Evolutionary conservation across 805 yeast species (phyloP), one percentile per base, ranked within the genome.

Genomic region (Starmerella roubikii): DNA sequence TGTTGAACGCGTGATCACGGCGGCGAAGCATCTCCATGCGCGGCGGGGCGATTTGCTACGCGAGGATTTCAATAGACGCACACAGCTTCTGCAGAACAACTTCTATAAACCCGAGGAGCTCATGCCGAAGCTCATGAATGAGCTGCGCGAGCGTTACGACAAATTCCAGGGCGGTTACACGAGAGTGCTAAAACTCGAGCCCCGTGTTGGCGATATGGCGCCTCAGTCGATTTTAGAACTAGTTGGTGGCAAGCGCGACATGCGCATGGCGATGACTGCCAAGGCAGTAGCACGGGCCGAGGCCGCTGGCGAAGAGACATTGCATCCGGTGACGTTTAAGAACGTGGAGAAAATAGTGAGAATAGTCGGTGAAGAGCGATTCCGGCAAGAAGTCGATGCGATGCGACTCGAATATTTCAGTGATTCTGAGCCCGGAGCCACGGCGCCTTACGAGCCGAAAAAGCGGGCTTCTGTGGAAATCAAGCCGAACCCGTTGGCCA

Each of bases 201-300:
- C 86, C 15, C 69, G 97, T 48, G 59, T 78, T 34, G 86, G 91
- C 40, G 98, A 91, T 57, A 79, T 76, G 45, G 94, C 96, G 0
- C 86, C 86, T 24, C 91, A 82, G 67, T 76, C 91, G 0, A 76
- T 86, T 8, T 54, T 91, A 38, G 98, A 91, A 59, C 65, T 91
- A 34, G 93, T 88, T 1, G 94, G 81, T 50, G 74, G 77, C 3
- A 59, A 65, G 55, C 63, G 73, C 42, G 94, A 83, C 55, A 69
- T 81, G 67, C 72, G 77, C 50, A 69, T 74, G 47, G 80, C 93
- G 74, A 62, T 73, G 52, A 68, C 74, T 8, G 94, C 94, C n/a
- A 72, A 82, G 57, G 67, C 74, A 3, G 88, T 80, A 5, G 94
- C 93, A n/a, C 69, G 94, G 49, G 64, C 78, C 38, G 76, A 80